These are phyloP conservation scores for Cadophora sp. DNA, from an alignment of 2,329 filamentous ascomycete genomes.

Conservation along the genomic window DNA sequence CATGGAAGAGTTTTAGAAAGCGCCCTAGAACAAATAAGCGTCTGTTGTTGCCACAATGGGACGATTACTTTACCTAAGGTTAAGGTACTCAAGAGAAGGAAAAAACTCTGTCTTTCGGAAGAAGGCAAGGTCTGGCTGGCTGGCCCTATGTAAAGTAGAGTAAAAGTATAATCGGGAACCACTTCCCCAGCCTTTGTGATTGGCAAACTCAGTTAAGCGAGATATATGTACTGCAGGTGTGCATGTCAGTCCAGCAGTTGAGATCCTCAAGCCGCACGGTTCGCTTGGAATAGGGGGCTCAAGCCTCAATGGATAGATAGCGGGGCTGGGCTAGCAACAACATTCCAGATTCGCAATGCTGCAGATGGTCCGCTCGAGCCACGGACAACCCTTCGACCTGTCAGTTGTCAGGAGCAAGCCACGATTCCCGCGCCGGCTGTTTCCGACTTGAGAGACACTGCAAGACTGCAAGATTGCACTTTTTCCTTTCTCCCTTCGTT, in stretches of 20 bases:
- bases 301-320: no score
- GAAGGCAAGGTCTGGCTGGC: not conserved
- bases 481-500: no score
- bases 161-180: no score
- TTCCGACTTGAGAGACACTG: no score
- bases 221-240: no score
- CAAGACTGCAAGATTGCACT: no score
- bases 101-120: not conserved
- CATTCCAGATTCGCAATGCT: constrained; percentile 1
- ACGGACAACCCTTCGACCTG: not conserved
- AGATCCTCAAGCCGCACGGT: not conserved
- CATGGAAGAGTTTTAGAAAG: not conserved
- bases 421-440: not conserved
- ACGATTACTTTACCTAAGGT: no score
- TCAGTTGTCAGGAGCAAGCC: no score
- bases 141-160: not conserved
- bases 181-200: constrained; percentile 8
- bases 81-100: no score
- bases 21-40: not conserved
- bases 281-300: constrained; percentile 15
- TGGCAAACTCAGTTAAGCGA: constrained; percentile 5
- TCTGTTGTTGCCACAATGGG: not conserved
- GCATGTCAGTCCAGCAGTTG: no score
- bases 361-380: not conserved
- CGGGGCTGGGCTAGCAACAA: not conserved